Conservation (phyloP, 176 grass and related monocot genomes). For the Cenchrus purpureus region DNA sequence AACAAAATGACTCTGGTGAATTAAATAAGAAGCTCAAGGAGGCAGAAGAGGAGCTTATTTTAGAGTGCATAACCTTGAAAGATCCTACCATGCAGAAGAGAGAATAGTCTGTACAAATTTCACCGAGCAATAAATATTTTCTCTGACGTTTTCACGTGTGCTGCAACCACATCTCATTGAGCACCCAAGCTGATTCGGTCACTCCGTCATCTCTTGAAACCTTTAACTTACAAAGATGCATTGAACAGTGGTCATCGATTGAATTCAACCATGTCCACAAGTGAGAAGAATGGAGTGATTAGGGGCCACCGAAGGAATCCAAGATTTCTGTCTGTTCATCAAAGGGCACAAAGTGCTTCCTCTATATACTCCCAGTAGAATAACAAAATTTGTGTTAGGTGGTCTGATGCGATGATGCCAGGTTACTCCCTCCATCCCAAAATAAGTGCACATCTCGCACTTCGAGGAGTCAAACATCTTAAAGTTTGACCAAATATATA, state of each 20-base stretch:
- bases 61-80: slow-evolving; percentile 50
- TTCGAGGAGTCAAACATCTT: too few species aligned
- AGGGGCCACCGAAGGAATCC: slow-evolving; percentile 44
- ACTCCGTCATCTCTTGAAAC: slow-evolving; percentile 53
- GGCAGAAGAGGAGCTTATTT: slow-evolving; percentile 61
- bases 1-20: slow-evolving; percentile 35
- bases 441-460: neutral
- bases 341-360: slow-evolving; percentile 46
- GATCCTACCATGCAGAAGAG: slow-evolving; percentile 52
- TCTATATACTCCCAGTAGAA: slow-evolving; percentile 19
- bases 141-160: slow-evolving; percentile 49
- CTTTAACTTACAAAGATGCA: slow-evolving; percentile 39
- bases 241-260: slow-evolving; percentile 20
- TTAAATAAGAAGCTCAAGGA: slow-evolving; percentile 54
- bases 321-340: slow-evolving; percentile 46
- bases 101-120: slow-evolving; percentile 56
- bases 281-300: slow-evolving; percentile 26
- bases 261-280: slow-evolving; percentile 23
- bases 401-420: too few species aligned
- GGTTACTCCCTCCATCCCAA: too few species aligned
- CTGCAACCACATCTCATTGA: slow-evolving; percentile 43
- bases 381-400: neutral
- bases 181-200: slow-evolving; percentile 48
- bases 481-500: too few species aligned
- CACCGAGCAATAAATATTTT: slow-evolving; percentile 46